Evolutionary conservation across 768 basidiomycete genomes (phyloP).

Genomic region (Suillus variegatus): DNA sequence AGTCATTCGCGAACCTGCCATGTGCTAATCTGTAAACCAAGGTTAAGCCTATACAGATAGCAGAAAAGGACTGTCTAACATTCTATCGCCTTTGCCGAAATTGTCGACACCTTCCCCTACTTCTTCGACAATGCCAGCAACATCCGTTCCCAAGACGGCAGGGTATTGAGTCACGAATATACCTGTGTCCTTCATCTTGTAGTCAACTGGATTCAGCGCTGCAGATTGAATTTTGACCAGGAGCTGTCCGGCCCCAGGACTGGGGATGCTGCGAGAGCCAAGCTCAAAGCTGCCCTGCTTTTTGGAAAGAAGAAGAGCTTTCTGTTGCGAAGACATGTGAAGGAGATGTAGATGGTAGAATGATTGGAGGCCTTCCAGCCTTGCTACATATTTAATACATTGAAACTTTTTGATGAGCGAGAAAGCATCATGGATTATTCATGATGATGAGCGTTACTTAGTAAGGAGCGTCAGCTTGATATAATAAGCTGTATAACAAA

Average conservation of each 20-base stretch:
- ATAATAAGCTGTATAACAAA: too few species aligned
- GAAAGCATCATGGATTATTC: too few species aligned
- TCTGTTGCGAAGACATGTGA: constrained; percentile 31
- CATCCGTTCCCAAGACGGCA: constrained; percentile 19
- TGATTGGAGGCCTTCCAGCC: too few species aligned
- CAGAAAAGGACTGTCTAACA: constrained; percentile 27
- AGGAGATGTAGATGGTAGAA: too few species aligned
- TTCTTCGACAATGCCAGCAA: constrained; percentile 37
- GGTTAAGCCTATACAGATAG: constrained; percentile 20
- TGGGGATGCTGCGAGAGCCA: constrained; percentile 25
- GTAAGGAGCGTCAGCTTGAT: too few species aligned
- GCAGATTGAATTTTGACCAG: constrained; percentile 41
- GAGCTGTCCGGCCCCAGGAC: constrained; percentile 40
- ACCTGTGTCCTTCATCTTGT: constrained; percentile 36
- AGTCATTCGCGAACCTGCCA: constrained; percentile 17
- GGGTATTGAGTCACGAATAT: constrained; percentile 37
- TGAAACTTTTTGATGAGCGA: too few species aligned
- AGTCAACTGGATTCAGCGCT: constrained; percentile 51
- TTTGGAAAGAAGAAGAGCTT: constrained; percentile 26
- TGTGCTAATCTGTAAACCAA: constrained; percentile 26
- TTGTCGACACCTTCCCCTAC: constrained; percentile 38
- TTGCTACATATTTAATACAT: too few species aligned
- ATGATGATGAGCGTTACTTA: too few species aligned
- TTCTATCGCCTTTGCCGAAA: constrained; percentile 40
- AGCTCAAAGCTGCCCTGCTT: constrained; percentile 32